Conservation (phyloP, 164 flowering plant genomes). For the Malania oleifera region DNA sequence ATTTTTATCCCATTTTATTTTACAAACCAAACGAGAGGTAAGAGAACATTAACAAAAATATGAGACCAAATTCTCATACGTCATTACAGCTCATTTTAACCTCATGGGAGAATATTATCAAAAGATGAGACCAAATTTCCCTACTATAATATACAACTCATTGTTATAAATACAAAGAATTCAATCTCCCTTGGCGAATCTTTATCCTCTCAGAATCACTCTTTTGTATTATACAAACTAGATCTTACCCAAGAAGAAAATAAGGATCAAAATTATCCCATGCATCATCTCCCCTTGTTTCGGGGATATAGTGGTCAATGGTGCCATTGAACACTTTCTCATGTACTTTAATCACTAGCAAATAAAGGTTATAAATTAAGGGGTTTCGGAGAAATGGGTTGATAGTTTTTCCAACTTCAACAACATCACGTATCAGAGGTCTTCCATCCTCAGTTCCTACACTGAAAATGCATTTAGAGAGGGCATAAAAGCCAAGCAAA, state of each 20-base stretch:
- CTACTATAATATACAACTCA: too few relatives aligned
- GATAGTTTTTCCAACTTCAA: conserved; percentile 46
- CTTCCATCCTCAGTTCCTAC: conserved; percentile 17
- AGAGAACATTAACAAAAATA: too few relatives aligned
- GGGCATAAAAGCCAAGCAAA: conserved; percentile 65
- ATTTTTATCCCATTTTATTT: too few relatives aligned
- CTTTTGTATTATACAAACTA: background rate
- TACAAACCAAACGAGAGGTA: too few relatives aligned
- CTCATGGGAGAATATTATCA: too few relatives aligned
- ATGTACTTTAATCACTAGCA: conserved; percentile 41
- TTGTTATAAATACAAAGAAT: too few relatives aligned
- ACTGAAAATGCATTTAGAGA: conserved; percentile 54
- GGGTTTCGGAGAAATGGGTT: conserved; percentile 72
- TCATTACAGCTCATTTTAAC: too few relatives aligned
- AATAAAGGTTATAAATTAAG: conserved; percentile 60
- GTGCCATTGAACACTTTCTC: conserved; percentile 30
- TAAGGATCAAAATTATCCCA: conserved; percentile 87
- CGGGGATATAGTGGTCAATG: conserved; percentile 9
- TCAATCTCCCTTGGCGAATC: too few relatives aligned
- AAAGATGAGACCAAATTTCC: too few relatives aligned
- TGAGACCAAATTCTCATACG: too few relatives aligned
- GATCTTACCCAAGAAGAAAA: conserved; percentile 57
- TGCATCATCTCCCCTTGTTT: conserved; percentile 15
- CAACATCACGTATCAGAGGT: conserved; percentile 34
- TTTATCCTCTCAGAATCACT: too few relatives aligned